These are phyloP conservation scores for Diddensiella transvaalensis DNA, from an alignment of 805 yeast species.

Conservation along the genomic window DNA sequence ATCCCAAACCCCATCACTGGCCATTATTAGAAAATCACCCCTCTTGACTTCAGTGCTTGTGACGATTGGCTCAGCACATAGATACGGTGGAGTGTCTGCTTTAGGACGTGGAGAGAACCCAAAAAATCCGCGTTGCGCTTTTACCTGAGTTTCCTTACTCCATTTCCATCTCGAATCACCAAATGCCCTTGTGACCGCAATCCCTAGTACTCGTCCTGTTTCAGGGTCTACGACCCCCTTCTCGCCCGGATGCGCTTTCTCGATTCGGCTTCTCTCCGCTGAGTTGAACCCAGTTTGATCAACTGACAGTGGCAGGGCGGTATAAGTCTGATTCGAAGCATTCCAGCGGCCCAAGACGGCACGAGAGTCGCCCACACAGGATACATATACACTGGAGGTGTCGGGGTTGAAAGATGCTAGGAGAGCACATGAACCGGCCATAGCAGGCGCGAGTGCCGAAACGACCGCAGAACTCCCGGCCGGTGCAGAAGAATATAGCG, in stretches of 20 bases:
- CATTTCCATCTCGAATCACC: conserved; percentile 93
- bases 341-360: conserved; percentile 65
- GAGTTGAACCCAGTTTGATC: neutral
- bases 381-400: conserved; percentile 67
- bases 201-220: conserved; percentile 77
- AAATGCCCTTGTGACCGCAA: conserved; percentile 92
- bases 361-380: conserved; percentile 92
- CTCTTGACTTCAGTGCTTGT: conserved; percentile 70
- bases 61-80: conserved; percentile 89
- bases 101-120: conserved; percentile 59
- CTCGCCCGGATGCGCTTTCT: conserved; percentile 85
- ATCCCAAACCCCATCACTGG: conserved; percentile 89
- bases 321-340: conserved; percentile 75
- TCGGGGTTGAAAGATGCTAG: conserved; percentile 77
- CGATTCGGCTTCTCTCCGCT: conserved; percentile 48
- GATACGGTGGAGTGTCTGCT: conserved; percentile 86
- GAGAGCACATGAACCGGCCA: conserved; percentile 62
- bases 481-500: neutral
- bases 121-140: conserved; percentile 70
- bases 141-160: conserved; percentile 66
- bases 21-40: conserved; percentile 81
- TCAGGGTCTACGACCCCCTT: conserved; percentile 65
- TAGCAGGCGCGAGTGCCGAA: neutral
- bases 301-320: conserved; percentile 22
- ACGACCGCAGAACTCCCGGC: neutral